Percentiles rank a stretch among this genome's conserved stretches.
Evolutionary conservation across 805 yeast species (phyloP).

Genomic region (Starmerella bombi): DNA sequence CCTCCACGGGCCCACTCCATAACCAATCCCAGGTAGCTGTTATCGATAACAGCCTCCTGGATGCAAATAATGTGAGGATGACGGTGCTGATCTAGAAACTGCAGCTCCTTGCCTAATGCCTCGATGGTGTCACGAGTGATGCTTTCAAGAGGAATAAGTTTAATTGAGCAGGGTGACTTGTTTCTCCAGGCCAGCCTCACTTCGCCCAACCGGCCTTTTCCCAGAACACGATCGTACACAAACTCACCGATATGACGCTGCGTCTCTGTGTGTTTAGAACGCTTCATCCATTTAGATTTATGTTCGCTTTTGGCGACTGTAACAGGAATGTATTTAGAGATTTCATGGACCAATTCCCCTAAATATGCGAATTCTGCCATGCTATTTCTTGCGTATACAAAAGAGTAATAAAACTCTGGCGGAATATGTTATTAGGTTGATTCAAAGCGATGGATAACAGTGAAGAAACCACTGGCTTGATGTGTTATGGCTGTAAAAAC

Average conservation of each 20-base stretch:
- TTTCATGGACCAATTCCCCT: neutral
- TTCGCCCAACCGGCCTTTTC: constrained; percentile 96
- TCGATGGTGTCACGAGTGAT: constrained; percentile 53
- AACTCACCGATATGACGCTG: constrained; percentile 52
- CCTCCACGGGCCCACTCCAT: constrained; percentile 61
- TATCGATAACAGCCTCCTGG: constrained; percentile 46
- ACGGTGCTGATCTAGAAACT: constrained; percentile 56
- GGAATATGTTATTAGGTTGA: no score
- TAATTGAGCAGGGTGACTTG: constrained; percentile 63
- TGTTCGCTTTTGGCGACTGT: neutral
- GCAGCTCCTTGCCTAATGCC: constrained; percentile 63
- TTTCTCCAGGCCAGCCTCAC: constrained; percentile 85
- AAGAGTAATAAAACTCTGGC: no score
- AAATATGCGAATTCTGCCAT: no score
- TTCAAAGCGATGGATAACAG: no score
- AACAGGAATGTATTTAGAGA: neutral
- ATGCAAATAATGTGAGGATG: constrained; percentile 61
- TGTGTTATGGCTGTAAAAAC: no score
- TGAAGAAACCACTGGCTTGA: no score
- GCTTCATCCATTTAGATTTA: neutral
- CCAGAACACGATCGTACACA: constrained; percentile 78
- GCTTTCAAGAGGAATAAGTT: constrained; percentile 71
- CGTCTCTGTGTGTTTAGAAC: neutral
- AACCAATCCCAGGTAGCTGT: constrained; percentile 49
- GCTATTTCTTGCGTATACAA: no score